These are phyloP conservation scores for Pythium sukuiense DNA, from an alignment of 352 stramenopile species.

Conservation along the genomic window DNA sequence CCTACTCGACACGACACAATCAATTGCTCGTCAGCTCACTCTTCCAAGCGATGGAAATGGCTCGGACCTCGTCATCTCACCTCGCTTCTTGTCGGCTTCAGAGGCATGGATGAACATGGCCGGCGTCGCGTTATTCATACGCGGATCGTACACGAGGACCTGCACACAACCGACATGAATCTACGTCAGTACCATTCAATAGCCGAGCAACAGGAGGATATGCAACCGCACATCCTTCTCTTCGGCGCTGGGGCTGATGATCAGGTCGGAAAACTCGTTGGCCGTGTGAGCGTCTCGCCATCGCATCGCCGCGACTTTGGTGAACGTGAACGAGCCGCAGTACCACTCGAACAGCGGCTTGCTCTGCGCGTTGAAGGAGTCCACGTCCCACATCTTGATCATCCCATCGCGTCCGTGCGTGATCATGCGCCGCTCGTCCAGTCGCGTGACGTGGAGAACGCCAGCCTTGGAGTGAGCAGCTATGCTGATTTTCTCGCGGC, in stretches of 20 bases:
- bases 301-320: conserved; percentile 30
- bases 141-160: conserved; percentile 28
- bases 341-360: conserved; percentile 23
- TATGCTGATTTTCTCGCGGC: conserved; percentile 43
- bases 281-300: conserved; percentile 5
- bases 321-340: conserved; percentile 39
- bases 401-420: conserved; percentile 76
- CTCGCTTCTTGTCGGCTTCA: conserved; percentile 22
- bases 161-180: conserved; percentile 3
- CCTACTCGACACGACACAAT: conserved; percentile 7
- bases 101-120: conserved; percentile 20
- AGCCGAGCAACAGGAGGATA: too few species aligned
- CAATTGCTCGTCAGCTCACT: not conserved
- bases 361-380: not conserved
- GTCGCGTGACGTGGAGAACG: conserved; percentile 48
- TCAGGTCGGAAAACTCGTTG: conserved; percentile 7
- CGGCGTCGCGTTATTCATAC: conserved; percentile 14
- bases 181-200: not conserved
- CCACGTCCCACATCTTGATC: conserved; percentile 58
- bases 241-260: conserved; percentile 25
- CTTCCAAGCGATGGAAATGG: not conserved
- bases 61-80: conserved; percentile 1
- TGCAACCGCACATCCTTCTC: conserved; percentile 25
- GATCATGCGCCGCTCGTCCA: conserved; percentile 36
- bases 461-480: conserved; percentile 70